phyloP scores from a whole-genome alignment of 2,329 filamentous ascomycete species.

The Bimuria novae-zelandiae region DNA sequence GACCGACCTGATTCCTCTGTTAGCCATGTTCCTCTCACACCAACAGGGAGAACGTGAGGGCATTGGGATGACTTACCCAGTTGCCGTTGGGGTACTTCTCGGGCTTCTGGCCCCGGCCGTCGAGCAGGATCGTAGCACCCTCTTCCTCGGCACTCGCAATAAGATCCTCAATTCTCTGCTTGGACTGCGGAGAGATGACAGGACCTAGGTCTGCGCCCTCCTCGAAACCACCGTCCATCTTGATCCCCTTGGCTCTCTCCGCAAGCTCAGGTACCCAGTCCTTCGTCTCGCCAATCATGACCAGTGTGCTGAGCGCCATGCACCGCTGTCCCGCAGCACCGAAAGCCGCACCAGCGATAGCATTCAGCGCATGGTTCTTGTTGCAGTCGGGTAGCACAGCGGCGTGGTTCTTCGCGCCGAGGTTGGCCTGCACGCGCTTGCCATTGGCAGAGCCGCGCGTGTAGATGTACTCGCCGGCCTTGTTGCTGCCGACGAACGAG shows the following conservation, averaged over 20 bases:
- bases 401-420: slow-evolving; percentile 88
- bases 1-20: slow-evolving; percentile 62
- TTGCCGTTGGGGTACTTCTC: slow-evolving; percentile 83
- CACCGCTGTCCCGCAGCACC: slow-evolving; percentile 84
- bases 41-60: too few relatives aligned
- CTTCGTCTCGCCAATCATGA: slow-evolving; percentile 84
- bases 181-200: slow-evolving; percentile 79
- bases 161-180: slow-evolving; percentile 75
- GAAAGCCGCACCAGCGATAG: slow-evolving; percentile 81
- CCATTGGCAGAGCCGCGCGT: slow-evolving; percentile 77
- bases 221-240: slow-evolving; percentile 81
- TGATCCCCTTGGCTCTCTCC: slow-evolving; percentile 72
- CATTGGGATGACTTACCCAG: slow-evolving; percentile 57
- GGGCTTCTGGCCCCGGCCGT: slow-evolving; percentile 75
- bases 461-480: slow-evolving; percentile 88
- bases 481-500: slow-evolving; percentile 85
- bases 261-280: slow-evolving; percentile 80
- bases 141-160: slow-evolving; percentile 79
- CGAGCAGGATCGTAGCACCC: slow-evolving; percentile 80
- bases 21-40: neutral
- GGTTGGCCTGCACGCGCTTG: slow-evolving; percentile 86
- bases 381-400: slow-evolving; percentile 84
- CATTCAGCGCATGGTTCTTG: slow-evolving; percentile 87
- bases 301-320: slow-evolving; percentile 83
- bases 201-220: slow-evolving; percentile 78